A percentile compares a stretch with the other conserved stretches of the same genome.
phyloP scores from a whole-genome alignment of 129 eudicot genomes.

The Flaveria robusta region DNA sequence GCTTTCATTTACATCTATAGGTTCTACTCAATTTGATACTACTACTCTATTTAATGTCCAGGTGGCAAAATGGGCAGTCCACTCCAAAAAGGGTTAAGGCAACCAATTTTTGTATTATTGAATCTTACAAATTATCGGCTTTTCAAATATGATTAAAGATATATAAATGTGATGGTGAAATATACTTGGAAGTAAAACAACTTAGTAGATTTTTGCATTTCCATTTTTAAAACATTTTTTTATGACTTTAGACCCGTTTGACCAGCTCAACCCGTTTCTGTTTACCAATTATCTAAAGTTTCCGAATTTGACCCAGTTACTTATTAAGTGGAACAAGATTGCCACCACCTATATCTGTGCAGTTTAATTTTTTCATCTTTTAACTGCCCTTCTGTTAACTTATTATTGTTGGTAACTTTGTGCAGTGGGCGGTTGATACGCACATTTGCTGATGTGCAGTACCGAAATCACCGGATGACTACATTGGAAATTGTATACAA shows the following conservation, averaged over 20 bases:
- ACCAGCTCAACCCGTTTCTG: background rate
- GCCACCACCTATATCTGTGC: background rate
- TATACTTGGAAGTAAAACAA: constrained; percentile 1
- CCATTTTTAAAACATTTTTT: background rate
- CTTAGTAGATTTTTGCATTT: background rate
- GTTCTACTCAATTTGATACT: constrained; percentile 32
- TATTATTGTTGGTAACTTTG: background rate
- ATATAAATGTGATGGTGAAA: background rate
- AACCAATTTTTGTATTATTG: background rate
- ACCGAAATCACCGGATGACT: constrained; percentile 66
- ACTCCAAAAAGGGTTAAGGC: background rate
- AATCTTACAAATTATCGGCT: background rate
- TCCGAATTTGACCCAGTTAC: background rate
- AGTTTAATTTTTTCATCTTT: background rate
- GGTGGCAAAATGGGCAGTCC: background rate
- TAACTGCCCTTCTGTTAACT: background rate
- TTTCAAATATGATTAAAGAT: background rate
- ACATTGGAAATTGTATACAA: constrained; percentile 77
- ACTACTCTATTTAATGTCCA: constrained; percentile 3
- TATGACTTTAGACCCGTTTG: constrained; percentile 1
- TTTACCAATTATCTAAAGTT: background rate
- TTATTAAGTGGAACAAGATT: background rate
- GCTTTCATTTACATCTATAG: constrained; percentile 88
- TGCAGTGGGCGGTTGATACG: constrained; percentile 86
- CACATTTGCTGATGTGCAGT: constrained; percentile 83